Evolutionary conservation across 768 basidiomycete species (phyloP).

Genomic region (Kwoniella botswanensis): DNA sequence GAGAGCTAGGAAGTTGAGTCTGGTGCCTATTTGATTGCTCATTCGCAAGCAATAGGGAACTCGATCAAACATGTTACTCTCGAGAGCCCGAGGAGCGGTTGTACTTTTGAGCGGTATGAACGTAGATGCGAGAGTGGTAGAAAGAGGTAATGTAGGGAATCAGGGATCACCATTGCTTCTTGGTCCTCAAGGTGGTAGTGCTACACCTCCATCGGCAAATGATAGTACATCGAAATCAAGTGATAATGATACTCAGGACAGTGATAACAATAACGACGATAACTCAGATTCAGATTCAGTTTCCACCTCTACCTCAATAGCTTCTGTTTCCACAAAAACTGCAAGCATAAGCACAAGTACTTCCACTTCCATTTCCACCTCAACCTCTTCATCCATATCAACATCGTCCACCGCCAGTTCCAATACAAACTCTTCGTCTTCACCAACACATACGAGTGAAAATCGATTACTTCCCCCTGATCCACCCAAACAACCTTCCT

Average conservation of each 20-base stretch:
- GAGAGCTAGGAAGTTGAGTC: constrained; percentile 5
- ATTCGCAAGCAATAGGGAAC: background rate
- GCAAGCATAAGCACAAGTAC: background rate
- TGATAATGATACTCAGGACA: background rate
- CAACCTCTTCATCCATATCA: background rate
- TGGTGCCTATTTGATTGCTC: constrained; percentile 6
- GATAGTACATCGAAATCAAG: background rate
- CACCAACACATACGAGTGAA: constrained; percentile 1
- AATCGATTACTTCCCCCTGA: constrained; percentile 2
- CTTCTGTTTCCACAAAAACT: background rate
- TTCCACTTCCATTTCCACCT: background rate
- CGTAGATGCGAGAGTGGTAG: constrained; percentile 7
- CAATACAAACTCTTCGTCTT: background rate
- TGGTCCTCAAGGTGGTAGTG: constrained; percentile 3
- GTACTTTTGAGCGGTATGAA: background rate
- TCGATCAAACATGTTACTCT: constrained; percentile 1
- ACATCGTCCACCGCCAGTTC: constrained; percentile 1
- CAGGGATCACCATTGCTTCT: constrained; percentile 19
- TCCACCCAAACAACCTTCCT: constrained; percentile 28
- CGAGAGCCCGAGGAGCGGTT: background rate
- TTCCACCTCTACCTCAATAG: background rate
- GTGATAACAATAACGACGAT: background rate
- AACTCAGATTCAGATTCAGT: background rate
- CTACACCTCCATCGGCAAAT: background rate
- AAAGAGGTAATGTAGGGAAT: constrained; percentile 4